Conservation (phyloP, 2,329 filamentous ascomycete species). For the Scortechinia acanthostroma region DNA sequence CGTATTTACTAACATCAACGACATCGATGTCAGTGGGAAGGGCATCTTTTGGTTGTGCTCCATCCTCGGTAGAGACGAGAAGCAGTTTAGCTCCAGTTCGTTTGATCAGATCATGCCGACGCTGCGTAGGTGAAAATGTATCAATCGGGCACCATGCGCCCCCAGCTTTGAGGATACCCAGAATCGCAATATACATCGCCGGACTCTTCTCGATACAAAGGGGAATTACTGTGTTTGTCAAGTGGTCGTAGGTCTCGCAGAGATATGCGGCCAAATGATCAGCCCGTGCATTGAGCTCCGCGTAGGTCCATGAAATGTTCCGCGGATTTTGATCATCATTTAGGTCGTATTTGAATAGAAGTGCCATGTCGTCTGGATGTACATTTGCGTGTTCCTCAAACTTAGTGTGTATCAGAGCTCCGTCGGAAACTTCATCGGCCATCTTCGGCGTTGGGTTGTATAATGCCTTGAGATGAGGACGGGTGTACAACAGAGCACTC, state of each 20-base stretch:
- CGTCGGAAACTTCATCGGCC: conserved; percentile 14
- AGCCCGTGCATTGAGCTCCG: conserved; percentile 21
- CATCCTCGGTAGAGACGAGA: conserved; percentile 13
- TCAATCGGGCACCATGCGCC: conserved; percentile 30
- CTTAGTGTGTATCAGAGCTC: conserved; percentile 12
- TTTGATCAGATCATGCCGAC: conserved; percentile 25
- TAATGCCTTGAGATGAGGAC: conserved; percentile 16
- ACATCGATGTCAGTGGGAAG: conserved; percentile 14
- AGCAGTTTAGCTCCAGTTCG: conserved; percentile 19
- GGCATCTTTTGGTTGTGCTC: conserved; percentile 11
- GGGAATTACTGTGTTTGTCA: conserved; percentile 16
- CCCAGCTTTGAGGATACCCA: conserved; percentile 30
- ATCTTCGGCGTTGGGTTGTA: conserved; percentile 6
- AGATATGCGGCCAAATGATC: conserved; percentile 18
- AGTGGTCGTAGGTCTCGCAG: conserved; percentile 11
- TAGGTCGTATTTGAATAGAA: conserved; percentile 10
- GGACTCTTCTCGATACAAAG: conserved; percentile 28
- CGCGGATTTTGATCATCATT: conserved; percentile 8
- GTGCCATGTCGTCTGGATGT: conserved; percentile 9
- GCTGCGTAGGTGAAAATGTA: conserved; percentile 22
- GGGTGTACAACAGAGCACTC: conserved; percentile 4
- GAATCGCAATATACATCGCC: conserved; percentile 25
- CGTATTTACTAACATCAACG: conserved; percentile 16
- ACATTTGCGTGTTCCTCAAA: conserved; percentile 11
- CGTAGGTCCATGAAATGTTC: conserved; percentile 19